Percentiles rank a stretch among this genome's conserved stretches.
These are phyloP conservation scores for Medicago ruthenica DNA, from an alignment of 306 rosid species.

Conservation along the genomic window DNA sequence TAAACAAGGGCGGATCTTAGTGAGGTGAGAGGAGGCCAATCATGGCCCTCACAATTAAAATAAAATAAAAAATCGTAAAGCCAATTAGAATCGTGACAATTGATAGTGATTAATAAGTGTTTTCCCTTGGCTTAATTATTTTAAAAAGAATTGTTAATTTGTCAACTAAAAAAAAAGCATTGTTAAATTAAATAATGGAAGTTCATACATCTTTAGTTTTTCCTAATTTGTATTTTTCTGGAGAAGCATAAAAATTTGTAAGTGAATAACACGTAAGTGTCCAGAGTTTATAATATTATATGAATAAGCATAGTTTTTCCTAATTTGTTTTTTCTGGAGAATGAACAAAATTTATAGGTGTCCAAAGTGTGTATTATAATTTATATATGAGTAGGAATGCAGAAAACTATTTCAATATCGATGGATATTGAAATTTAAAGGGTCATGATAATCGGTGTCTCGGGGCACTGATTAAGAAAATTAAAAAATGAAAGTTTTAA, in stretches of 20 bases:
- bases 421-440: too few species aligned
- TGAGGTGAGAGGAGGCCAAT: background rate
- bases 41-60: background rate
- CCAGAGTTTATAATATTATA: background rate
- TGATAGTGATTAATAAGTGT: background rate
- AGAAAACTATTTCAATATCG: background rate
- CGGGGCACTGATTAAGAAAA: too few species aligned
- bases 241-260: background rate
- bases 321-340: background rate
- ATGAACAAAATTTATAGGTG: background rate
- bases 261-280: background rate
- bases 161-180: background rate
- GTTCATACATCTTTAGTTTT: background rate
- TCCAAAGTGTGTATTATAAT: background rate
- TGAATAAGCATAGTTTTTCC: background rate
- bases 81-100: background rate
- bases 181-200: constrained; percentile 5
- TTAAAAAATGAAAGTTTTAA: too few species aligned
- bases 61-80: background rate
- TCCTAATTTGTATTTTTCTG: background rate
- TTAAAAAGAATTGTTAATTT: background rate
- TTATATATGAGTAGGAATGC: background rate
- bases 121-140: background rate
- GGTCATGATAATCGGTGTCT: too few species aligned
- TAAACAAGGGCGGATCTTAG: background rate